Evolutionary conservation across 257 asterid genomes (phyloP), one percentile per base, ranked within the genome.

Genomic region (Buddleja alternifolia): DNA sequence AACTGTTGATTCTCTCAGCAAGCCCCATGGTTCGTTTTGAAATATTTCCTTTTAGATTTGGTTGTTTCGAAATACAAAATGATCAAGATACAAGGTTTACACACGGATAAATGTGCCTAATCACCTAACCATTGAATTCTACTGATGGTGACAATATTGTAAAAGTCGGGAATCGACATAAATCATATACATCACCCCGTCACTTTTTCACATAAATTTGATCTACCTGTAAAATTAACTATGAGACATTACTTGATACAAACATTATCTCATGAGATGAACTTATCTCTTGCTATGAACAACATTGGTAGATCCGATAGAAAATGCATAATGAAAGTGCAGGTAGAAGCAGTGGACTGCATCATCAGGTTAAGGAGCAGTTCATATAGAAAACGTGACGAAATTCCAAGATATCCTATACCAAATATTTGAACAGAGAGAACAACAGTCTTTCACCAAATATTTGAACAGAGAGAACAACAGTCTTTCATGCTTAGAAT

Each of bases 221-320:
- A 44, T 47, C 19, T 25, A 14, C 51, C 60, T 52, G 50, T 54
- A 63, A n/a, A 54, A 63, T 62, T 24, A 45, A 45, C 2, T 14
- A 45, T 39, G 19, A 60, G 64, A 44, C 32, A n/a, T 55, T 53
- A 34, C 32, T 52, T 62, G 72, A 55, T 37, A 17, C 40, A 23
- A 60, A 32, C 36, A 52, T 23, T 23, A 23, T 4, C 29, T 44
- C 46, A 44, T 34, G 46, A 47, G 67, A 63, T 37, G 25, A 9
- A 19, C 37, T 59, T n/a, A n/a, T 58, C 9, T 34, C 10, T 32
- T 70, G 32, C 32, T 46, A 10, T 20, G 57, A 65, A 25, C 0
- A 51, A 67, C 67, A 60, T 44, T 11, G 24, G 15, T 58, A 57
- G 7, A 57, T 67, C 73, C 69, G 29, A 66, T n/a, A n/a, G n/a